Evolutionary conservation across 176 grass and related monocot species (phyloP), one percentile per base, ranked within the genome.

Genomic region (Pontederia paniculata): DNA sequence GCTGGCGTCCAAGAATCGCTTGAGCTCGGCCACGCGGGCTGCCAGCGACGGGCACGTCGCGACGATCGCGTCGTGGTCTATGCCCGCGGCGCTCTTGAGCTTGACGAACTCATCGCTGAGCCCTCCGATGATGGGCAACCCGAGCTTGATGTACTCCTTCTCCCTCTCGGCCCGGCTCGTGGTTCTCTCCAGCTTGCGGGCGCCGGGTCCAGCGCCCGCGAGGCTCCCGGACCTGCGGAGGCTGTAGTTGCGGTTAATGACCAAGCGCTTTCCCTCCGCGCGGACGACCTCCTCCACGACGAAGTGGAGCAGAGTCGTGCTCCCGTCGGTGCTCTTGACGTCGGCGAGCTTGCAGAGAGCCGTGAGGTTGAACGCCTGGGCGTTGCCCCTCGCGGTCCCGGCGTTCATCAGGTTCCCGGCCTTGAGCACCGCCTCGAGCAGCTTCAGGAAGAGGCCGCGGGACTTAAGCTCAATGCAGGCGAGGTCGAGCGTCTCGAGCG

Each of bases 311-410:
- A 98, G 60, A 0, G 77, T 77, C 37, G 86, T 98, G 69, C 44
- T 81, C 28, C 86, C 86, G 54, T 98, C 93, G 1, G 80, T 91
- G 75, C 86, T 90, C 71, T 98, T 98, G 54, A 98, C 83, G 49
- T 88, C 93, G 1, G 88, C 78, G 21, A 98, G 80, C 71, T 98
- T 91, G 56, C 72, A 74, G 57, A 77, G 10, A 0, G 53, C 42
- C 12, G 70, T 59, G 54, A 78, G 70, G 13, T 54, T 70, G 70
- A 70, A 74, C 1, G 66, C 16, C 17, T 50, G 0, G 0, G 4
- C 65, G 9, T 17, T 15, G 62, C 72, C 25, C 3, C 57, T 54
- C 0, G 59, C 68, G 15, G 50, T 41, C 0, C n/a, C 15, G 5
- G 83, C 93, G 19, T 98, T 98, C 86, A 98, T 91, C 52, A 83